Conservation (phyloP, 768 basidiomycete species). For the Tulasnella sp. region DNA sequence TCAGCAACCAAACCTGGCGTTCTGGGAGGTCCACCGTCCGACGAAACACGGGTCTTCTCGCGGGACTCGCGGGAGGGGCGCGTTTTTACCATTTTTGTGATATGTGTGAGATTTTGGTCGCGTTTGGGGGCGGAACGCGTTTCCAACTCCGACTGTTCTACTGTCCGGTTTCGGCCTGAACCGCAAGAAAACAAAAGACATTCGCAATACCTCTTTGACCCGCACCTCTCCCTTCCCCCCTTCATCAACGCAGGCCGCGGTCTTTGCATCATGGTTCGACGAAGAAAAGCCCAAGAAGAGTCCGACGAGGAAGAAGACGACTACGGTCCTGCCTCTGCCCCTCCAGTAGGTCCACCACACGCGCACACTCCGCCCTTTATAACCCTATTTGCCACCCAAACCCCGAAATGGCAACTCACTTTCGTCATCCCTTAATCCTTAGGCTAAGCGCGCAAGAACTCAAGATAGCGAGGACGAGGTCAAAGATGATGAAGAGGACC, state of each 20-base stretch:
- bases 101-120: not conserved
- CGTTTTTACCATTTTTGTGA: not conserved
- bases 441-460: not conserved
- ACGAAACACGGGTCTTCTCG: not conserved
- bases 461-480: not conserved
- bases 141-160: slow-evolving; percentile 2
- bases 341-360: not conserved
- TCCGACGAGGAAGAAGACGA: not conserved
- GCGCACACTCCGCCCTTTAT: not conserved
- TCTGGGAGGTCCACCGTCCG: not conserved
- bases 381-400: not conserved
- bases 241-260: not conserved
- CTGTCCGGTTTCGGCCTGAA: not conserved
- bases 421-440: not conserved
- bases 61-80: not conserved
- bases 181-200: not conserved
- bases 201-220: not conserved
- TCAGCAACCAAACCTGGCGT: not conserved
- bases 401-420: not conserved
- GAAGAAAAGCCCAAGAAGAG: not conserved
- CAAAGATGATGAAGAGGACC: not conserved
- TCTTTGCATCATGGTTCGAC: not conserved
- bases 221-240: not conserved
- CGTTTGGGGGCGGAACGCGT: not conserved
- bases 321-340: not conserved